Base-by-base conservation (phyloP, 257 asterid genomes). In the Solanum chilense region DNA sequence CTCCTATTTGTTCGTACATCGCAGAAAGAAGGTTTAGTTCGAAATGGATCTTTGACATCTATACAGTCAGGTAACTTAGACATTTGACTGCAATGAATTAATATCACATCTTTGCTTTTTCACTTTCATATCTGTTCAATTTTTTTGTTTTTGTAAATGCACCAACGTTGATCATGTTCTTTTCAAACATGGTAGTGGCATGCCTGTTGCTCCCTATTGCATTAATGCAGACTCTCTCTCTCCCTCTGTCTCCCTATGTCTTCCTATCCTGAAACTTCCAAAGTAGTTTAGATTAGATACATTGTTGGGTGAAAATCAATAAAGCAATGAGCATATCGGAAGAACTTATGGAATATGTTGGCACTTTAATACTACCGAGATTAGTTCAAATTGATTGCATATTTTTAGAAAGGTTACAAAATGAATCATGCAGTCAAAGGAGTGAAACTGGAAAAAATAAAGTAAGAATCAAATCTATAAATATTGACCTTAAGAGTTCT, bases 41-140 rank as follows among this genome's bases (percentile, higher is more conserved):
- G 97, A 82, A 89, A 93, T 91, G 98, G 98, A 87, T 94, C 98
- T 37, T 44, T 92, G 29, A 92, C 92, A 80, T 94, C 97, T 81
- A 86, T 92, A 66, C 93, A 92, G 85, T 95, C 98, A 90, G 98
- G 98, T 95, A 90, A 89, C 21, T 29, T 47, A 45, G 45, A 11
- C 37, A 45, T n/a, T 82, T 68, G 83, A 20, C 27, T 29, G 56
- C 29, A 56, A 56, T 27, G 41, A 12, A 64, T 3, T 1, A 84
- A 47, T 47, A 80, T 47, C 84, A 9, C 12, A 16, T 80, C 84
- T 27, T 80, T 47, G 44, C 42, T 80, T 15, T 75, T 80, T 47
- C 68, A 27, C 66, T 45, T 78, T 27, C 66, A 45, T 45, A 47
- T 16, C 18, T 45, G 0, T 45, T 78, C 16, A 14, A 15, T 5